Percentiles rank a stretch among this genome's conserved stretches.
Conservation (phyloP, 176 grass and related monocot species). For the Oryza glumipatula region DNA sequence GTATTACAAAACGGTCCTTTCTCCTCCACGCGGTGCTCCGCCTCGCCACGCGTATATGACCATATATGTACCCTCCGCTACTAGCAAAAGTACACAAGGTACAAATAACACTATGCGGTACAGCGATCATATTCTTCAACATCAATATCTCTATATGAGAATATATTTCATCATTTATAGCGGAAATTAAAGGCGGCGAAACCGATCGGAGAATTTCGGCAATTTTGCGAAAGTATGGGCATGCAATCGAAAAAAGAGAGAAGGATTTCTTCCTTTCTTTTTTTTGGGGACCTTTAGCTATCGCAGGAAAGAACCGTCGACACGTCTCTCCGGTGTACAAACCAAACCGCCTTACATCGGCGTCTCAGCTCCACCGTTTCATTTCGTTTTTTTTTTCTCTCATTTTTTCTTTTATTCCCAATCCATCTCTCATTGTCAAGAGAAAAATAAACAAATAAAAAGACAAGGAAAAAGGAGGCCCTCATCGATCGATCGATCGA, state of each 20-base stretch:
- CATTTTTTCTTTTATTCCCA: background rate
- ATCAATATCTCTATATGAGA: background rate
- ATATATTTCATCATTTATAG: slow-evolving; percentile 23
- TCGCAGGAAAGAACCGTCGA: slow-evolving; percentile 57
- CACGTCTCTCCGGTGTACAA: slow-evolving; percentile 57
- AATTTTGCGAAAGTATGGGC: slow-evolving; percentile 46
- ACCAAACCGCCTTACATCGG: slow-evolving; percentile 55
- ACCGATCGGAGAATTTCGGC: background rate
- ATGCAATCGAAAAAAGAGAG: background rate
- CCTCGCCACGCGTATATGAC: background rate
- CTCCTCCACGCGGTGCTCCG: accelerated
- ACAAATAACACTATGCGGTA: background rate
- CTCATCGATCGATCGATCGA: background rate
- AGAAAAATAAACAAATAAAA: background rate
- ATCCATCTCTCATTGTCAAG: slow-evolving; percentile 21
- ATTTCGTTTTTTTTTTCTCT: slow-evolving; percentile 11
- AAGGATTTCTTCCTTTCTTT: slow-evolving; percentile 7
- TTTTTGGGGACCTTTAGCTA: slow-evolving; percentile 30
- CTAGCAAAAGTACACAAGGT: background rate
- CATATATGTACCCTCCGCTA: background rate
- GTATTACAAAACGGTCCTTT: background rate
- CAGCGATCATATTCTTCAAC: background rate
- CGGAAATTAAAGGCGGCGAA: background rate
- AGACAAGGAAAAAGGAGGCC: background rate
- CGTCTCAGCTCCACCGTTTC: slow-evolving; percentile 31